Evolutionary conservation across 805 yeast species (phyloP).

Genomic region (Ogataea haglerorum): DNA sequence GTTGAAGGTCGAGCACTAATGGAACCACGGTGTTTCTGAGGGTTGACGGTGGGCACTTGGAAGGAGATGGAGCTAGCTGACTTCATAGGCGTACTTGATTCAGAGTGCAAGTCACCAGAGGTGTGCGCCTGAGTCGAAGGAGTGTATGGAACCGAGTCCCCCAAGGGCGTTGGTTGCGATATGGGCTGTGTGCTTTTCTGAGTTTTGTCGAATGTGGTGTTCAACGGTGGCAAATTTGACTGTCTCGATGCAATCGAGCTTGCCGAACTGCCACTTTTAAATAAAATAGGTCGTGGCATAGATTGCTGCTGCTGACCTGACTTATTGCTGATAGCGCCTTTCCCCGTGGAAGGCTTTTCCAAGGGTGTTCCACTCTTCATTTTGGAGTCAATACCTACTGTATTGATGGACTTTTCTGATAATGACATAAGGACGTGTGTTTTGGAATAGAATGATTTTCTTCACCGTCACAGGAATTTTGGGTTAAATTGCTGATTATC

Average conservation of each 20-base stretch:
- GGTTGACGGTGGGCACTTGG: constrained; percentile 41
- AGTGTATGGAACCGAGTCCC: constrained; percentile 1
- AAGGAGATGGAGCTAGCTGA: constrained; percentile 39
- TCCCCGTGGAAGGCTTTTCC: neutral
- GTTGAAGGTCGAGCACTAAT: constrained; percentile 52
- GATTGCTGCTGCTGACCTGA: constrained; percentile 1
- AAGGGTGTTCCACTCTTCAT: neutral
- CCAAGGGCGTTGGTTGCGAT: constrained; percentile 1
- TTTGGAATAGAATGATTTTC: neutral
- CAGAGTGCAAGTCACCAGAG: constrained; percentile 2
- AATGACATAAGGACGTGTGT: constrained; percentile 13
- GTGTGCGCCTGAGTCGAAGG: constrained; percentile 1
- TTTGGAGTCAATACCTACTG: constrained; percentile 7
- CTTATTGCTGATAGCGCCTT: neutral
- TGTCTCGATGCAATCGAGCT: constrained; percentile 13
- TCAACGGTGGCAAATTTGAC: constrained; percentile 23
- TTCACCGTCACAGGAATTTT: neutral
- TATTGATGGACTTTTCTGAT: constrained; percentile 19
- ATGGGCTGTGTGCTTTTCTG: neutral
- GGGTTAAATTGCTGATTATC: neutral
- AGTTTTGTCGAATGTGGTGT: constrained; percentile 14
- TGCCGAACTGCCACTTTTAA: constrained; percentile 16
- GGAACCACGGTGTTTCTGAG: constrained; percentile 52
- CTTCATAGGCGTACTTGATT: constrained; percentile 17
- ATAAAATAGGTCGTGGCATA: constrained; percentile 22